Conservation (phyloP, 2,329 filamentous ascomycete genomes). For the Cladophialophora immunda region DNA sequence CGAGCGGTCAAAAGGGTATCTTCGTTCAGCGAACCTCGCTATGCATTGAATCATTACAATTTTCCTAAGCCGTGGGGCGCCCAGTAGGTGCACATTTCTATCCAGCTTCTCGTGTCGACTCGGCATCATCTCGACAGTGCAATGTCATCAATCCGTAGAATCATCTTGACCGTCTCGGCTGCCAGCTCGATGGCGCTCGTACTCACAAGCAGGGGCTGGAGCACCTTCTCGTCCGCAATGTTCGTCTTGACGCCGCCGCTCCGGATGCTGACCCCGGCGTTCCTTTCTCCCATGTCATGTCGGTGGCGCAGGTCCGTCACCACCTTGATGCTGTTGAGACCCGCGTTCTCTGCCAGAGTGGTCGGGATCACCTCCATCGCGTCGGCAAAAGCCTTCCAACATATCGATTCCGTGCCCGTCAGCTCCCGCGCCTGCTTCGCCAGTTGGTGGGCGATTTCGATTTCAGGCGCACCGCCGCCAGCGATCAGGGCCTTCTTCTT, state of each 20-base stretch:
- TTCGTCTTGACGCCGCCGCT: constrained; percentile 96
- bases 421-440: constrained; percentile 82
- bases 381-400: constrained; percentile 98
- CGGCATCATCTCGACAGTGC: constrained; percentile 58
- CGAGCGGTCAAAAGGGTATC: neutral
- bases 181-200: constrained; percentile 97
- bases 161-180: constrained; percentile 98
- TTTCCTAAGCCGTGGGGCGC: constrained; percentile 10
- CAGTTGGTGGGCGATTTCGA: constrained; percentile 90
- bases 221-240: constrained; percentile 94
- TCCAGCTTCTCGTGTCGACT: neutral
- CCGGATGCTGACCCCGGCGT: constrained; percentile 97
- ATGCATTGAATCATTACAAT: constrained; percentile 28
- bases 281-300: constrained; percentile 93
- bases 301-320: constrained; percentile 94
- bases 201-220: constrained; percentile 94
- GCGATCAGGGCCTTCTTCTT: constrained; percentile 99
- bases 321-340: constrained; percentile 97
- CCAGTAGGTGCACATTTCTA: constrained; percentile 1
- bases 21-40: constrained; percentile 22
- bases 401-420: constrained; percentile 92
- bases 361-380: constrained; percentile 97
- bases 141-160: constrained; percentile 74
- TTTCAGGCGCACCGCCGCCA: constrained; percentile 94
- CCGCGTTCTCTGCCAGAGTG: constrained; percentile 95